Conservation (phyloP, 2,329 filamentous ascomycete genomes). For the Teratosphaeriaceae sp. region DNA sequence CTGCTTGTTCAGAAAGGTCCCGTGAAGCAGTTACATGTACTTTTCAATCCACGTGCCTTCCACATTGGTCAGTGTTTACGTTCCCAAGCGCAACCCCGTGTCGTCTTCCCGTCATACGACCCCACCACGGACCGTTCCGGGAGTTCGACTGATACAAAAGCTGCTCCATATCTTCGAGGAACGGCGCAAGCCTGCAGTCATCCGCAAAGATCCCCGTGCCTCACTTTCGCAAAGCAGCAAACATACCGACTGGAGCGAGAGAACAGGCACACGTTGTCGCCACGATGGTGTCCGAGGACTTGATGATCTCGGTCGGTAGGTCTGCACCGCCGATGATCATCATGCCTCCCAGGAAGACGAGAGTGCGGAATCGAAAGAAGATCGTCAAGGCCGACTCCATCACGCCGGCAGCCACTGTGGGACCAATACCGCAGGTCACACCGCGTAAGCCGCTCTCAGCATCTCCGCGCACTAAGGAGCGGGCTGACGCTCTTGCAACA, state of each 20-base stretch:
- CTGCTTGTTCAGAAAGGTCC: no score
- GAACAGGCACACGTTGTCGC: not conserved
- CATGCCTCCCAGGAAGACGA: not conserved
- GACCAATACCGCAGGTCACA: no score
- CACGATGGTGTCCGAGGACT: conserved; percentile 7
- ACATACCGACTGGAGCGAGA: not conserved
- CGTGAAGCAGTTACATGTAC: no score
- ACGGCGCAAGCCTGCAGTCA: not conserved
- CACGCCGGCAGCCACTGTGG: no score
- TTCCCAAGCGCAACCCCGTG: no score
- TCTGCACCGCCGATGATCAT: not conserved
- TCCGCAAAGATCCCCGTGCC: not conserved
- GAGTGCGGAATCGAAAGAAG: not conserved
- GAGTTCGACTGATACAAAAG: no score
- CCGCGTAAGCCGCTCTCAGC: no score
- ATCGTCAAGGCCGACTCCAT: not conserved
- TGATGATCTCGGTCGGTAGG: conserved; percentile 4
- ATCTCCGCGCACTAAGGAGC: no score
- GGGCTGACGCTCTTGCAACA: no score
- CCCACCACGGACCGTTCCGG: no score
- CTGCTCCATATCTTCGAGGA: no score
- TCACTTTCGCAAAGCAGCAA: not conserved
- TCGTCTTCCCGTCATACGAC: no score
- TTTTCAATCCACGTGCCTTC: not conserved
- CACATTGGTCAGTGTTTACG: not conserved